phyloP scores from a whole-genome alignment of 768 basidiomycete genomes.

The Mycena rebaudengoi region DNA sequence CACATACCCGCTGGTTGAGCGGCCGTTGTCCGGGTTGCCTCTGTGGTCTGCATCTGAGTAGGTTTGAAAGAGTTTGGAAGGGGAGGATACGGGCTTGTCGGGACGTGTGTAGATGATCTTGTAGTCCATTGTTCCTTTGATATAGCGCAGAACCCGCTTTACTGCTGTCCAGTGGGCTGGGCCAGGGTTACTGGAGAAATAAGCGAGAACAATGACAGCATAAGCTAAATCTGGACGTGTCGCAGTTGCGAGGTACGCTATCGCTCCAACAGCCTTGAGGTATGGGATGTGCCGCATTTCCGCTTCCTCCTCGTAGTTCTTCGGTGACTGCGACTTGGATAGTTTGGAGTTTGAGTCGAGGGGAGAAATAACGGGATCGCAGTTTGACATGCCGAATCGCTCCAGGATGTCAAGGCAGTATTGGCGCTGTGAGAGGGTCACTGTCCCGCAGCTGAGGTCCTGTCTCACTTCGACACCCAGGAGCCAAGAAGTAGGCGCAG shows the following conservation, averaged over 20 bases:
- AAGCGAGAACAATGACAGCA: neutral
- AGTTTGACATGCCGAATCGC: neutral
- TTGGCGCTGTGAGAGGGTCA: too few relatives aligned
- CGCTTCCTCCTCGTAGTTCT: neutral
- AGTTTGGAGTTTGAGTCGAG: neutral
- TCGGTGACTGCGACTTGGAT: neutral
- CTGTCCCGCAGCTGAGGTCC: too few relatives aligned
- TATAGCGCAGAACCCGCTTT: neutral
- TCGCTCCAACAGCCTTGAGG: neutral
- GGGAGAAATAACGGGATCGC: neutral
- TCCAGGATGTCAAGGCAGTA: neutral
- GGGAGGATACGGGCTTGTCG: constrained; percentile 29
- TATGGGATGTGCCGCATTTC: neutral
- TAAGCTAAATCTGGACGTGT: neutral
- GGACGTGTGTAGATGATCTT: neutral
- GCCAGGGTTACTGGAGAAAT: neutral
- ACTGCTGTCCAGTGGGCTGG: neutral
- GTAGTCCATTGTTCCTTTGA: neutral
- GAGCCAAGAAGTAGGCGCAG: neutral
- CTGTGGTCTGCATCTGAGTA: constrained; percentile 41
- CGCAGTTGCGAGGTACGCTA: too few relatives aligned
- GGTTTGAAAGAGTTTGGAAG: constrained; percentile 24
- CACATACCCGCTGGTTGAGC: too few relatives aligned
- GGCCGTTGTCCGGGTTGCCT: too few relatives aligned
- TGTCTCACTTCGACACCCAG: neutral